Percentiles rank a stretch among this genome's conserved stretches.
These are phyloP conservation scores for Candida saitoana DNA, from an alignment of 805 yeast genomes.

Conservation along the genomic window DNA sequence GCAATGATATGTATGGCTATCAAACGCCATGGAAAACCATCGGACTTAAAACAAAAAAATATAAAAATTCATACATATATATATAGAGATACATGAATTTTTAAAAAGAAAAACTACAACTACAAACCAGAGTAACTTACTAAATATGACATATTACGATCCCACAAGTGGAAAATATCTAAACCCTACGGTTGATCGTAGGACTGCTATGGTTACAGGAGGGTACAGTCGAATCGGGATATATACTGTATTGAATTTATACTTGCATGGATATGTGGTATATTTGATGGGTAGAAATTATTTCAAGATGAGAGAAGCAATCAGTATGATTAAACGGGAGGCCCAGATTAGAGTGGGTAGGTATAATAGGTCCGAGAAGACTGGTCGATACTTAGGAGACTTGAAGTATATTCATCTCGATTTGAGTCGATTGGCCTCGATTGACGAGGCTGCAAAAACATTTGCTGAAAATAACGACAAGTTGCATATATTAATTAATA, in stretches of 20 bases:
- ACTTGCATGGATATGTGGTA: constrained; percentile 33
- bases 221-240: constrained; percentile 36
- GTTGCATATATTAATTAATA: constrained; percentile 29
- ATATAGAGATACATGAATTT: no score
- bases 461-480: constrained; percentile 19
- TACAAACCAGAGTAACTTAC: background rate
- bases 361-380: constrained; percentile 10
- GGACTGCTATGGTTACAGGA: constrained; percentile 32
- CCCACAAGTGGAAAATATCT: constrained; percentile 23
- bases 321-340: constrained; percentile 25
- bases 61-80: no score
- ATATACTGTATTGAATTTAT: constrained; percentile 32
- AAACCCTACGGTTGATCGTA: constrained; percentile 19
- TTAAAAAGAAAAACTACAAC: no score
- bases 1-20: background rate
- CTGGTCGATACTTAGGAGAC: constrained; percentile 41
- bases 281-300: constrained; percentile 32
- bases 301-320: constrained; percentile 24
- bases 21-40: background rate
- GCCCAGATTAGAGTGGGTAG: constrained; percentile 19
- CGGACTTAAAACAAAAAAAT: background rate
- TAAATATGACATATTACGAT: constrained; percentile 6
- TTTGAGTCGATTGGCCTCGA: constrained; percentile 33
- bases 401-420: constrained; percentile 52
- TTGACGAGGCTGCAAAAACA: constrained; percentile 19